phyloP scores from a whole-genome alignment of 805 yeast genomes.

The Scheffersomyces lignosus region DNA sequence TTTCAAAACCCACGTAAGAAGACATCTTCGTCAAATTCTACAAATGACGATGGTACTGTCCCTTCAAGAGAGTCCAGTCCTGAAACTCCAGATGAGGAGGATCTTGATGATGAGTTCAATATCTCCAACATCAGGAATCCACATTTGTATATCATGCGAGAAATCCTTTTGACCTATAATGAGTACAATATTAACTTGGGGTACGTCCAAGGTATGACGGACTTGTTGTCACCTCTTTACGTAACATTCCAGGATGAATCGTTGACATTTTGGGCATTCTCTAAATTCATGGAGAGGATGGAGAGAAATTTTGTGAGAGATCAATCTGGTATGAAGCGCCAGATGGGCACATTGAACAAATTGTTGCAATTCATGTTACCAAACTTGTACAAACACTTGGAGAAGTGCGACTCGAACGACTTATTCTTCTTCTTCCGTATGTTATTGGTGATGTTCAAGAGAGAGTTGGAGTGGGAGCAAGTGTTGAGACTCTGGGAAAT shows the following conservation, averaged over 20 bases:
- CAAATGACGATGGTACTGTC: constrained; percentile 15
- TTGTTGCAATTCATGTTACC: constrained; percentile 91
- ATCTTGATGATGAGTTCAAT: constrained; percentile 52
- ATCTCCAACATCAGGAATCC: constrained; percentile 69
- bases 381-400: constrained; percentile 75
- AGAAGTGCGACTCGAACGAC: constrained; percentile 84
- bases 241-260: constrained; percentile 65
- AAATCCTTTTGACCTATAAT: constrained; percentile 82
- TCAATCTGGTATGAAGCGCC: constrained; percentile 90
- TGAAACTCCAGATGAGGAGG: constrained; percentile 33
- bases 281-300: constrained; percentile 88
- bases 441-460: constrained; percentile 92
- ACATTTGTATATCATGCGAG: constrained; percentile 69
- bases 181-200: constrained; percentile 83
- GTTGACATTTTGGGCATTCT: constrained; percentile 85
- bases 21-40: constrained; percentile 27
- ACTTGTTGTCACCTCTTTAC: constrained; percentile 83
- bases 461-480: constrained; percentile 82
- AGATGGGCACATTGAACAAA: constrained; percentile 80
- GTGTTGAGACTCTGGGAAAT: constrained; percentile 88
- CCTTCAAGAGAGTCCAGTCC: constrained; percentile 26
- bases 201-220: constrained; percentile 98
- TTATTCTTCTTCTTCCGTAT: constrained; percentile 92
- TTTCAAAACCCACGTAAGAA: constrained; percentile 52
- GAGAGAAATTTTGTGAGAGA: constrained; percentile 90